Evolutionary conservation across 768 basidiomycete genomes (phyloP).

Genomic region (Naganishia friedmannii): DNA sequence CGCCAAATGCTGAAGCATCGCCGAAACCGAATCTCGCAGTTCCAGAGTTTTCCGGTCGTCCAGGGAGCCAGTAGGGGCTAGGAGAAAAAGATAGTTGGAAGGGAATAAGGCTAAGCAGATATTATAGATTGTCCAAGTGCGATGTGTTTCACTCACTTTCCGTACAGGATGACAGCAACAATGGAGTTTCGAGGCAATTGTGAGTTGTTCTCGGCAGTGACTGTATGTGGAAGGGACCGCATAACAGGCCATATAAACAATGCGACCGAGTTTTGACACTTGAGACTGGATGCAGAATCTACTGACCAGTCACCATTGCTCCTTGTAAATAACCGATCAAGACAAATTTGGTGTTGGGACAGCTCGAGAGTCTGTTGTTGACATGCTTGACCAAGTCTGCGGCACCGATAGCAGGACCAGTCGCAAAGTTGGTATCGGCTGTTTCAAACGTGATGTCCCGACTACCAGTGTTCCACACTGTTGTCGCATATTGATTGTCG

Average conservation of each 20-base stretch:
- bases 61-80: slow-evolving; percentile 22
- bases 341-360: slow-evolving; percentile 22
- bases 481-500: too few species aligned
- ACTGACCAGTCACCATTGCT: slow-evolving; percentile 5
- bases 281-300: neutral
- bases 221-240: neutral
- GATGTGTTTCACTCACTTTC: slow-evolving; percentile 19
- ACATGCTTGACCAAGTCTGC: slow-evolving; percentile 17
- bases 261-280: neutral
- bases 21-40: slow-evolving; percentile 1
- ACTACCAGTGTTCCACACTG: neutral
- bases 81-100: neutral
- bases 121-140: too few species aligned
- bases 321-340: slow-evolving; percentile 23
- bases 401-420: slow-evolving; percentile 13
- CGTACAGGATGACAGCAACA: slow-evolving; percentile 17
- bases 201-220: slow-evolving; percentile 17
- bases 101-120: too few species aligned
- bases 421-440: slow-evolving; percentile 18
- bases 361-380: neutral
- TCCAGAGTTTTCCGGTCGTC: slow-evolving; percentile 9
- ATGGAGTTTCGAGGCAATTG: neutral
- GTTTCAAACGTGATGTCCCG: too few species aligned
- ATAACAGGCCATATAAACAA: too few species aligned
- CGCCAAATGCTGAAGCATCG: neutral